Percentiles rank a stretch among this genome's conserved stretches.
These are phyloP conservation scores for Paraphoma chrysanthemicola DNA, from an alignment of 2,329 filamentous ascomycete genomes.

Conservation along the genomic window DNA sequence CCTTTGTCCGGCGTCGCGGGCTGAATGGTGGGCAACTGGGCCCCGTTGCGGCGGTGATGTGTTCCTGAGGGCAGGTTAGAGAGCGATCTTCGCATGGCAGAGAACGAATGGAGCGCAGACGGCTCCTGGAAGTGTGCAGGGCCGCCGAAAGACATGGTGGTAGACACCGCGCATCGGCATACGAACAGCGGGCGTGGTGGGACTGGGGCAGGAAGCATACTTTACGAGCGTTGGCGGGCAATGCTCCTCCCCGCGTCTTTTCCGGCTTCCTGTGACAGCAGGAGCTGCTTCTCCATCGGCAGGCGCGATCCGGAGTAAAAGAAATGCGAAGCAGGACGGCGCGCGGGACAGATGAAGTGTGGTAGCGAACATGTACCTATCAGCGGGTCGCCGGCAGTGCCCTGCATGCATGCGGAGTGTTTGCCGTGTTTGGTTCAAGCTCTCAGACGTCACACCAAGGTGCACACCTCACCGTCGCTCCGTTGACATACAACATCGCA, in stretches of 20 bases:
- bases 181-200: conserved; percentile 13
- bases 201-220: not conserved
- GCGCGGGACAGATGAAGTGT: conserved; percentile 21
- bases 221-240: conserved; percentile 23
- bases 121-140: conserved; percentile 18
- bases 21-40: conserved; percentile 36
- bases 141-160: conserved; percentile 25
- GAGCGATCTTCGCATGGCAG: conserved; percentile 13
- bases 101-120: conserved; percentile 11
- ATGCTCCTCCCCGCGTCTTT: conserved; percentile 40
- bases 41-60: conserved; percentile 14
- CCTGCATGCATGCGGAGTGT: not conserved
- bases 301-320: conserved; percentile 28
- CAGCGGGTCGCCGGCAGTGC: conserved; percentile 1
- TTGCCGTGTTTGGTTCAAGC: not conserved
- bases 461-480: not conserved
- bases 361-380: conserved; percentile 2
- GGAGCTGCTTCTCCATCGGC: conserved; percentile 46
- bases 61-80: conserved; percentile 34
- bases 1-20: conserved; percentile 36
- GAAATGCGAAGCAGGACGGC: conserved; percentile 17
- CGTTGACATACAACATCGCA: not conserved
- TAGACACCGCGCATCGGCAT: conserved; percentile 10
- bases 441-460: not conserved
- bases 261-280: conserved; percentile 40